Percentiles rank a stretch among this genome's conserved stretches.
Conservation (phyloP, 108 stramenopile genomes). For the Nitzschia putrida region DNA sequence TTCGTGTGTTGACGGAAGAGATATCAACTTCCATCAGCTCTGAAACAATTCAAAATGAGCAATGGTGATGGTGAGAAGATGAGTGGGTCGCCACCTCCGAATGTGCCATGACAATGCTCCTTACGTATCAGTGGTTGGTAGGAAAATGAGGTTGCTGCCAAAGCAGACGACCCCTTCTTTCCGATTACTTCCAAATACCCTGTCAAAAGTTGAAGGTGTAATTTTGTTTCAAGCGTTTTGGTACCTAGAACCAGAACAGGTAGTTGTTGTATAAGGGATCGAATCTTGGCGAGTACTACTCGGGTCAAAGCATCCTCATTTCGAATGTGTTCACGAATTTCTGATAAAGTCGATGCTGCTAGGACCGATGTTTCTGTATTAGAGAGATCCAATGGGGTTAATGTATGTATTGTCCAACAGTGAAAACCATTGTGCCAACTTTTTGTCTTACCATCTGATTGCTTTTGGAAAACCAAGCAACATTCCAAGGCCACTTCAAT, state of each 20-base stretch:
- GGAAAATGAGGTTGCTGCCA: conserved; percentile 14
- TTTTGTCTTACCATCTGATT: neutral
- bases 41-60: neutral
- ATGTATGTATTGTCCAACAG: too few species aligned
- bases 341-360: too few species aligned
- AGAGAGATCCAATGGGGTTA: too few species aligned
- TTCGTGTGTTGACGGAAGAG: neutral
- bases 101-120: neutral
- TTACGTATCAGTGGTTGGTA: conserved; percentile 21
- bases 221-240: conserved; percentile 5
- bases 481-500: conserved; percentile 11
- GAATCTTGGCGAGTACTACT: conserved; percentile 3
- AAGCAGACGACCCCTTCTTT: neutral
- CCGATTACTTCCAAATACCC: conserved; percentile 2
- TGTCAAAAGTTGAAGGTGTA: conserved; percentile 16
- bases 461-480: conserved; percentile 17
- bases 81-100: neutral
- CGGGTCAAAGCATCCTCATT: neutral
- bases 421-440: too few species aligned
- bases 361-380: too few species aligned
- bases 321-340: neutral
- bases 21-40: conserved; percentile 30
- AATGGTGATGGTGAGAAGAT: neutral
- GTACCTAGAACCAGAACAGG: neutral
- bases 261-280: conserved; percentile 12